Conservation (phyloP, 164 flowering plant genomes). For the Platanus orientalis region DNA sequence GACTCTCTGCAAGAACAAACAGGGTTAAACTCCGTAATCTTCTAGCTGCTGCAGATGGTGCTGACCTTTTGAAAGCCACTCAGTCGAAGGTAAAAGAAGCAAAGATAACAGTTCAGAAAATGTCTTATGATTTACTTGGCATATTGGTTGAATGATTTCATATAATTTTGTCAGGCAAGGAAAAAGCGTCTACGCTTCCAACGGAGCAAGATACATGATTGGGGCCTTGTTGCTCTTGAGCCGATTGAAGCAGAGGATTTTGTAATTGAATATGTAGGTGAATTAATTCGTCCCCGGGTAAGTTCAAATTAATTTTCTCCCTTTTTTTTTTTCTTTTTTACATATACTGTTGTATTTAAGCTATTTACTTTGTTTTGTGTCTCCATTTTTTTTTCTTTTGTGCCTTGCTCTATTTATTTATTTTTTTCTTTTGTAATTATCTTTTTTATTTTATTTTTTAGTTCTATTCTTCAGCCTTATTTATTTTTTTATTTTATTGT, state of each 20-base stretch:
- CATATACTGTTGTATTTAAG: too few relatives aligned
- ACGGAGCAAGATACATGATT: conserved; percentile 95
- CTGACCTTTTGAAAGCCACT: conserved; percentile 82
- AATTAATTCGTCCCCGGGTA: conserved; percentile 87
- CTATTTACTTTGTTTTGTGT: background rate
- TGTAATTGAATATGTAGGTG: conserved; percentile 98
- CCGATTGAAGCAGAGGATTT: conserved; percentile 98
- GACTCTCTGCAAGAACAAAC: conserved; percentile 93
- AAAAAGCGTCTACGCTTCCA: conserved; percentile 92
- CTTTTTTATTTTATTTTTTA: background rate
- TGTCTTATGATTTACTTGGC: background rate
- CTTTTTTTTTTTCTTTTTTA: too few relatives aligned
- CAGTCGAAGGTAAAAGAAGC: conserved; percentile 69
- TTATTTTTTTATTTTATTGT: background rate
- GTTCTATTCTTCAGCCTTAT: background rate
- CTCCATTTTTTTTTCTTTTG: too few relatives aligned
- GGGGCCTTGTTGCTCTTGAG: conserved; percentile 96
- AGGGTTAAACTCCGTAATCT: conserved; percentile 89
- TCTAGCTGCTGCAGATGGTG: conserved; percentile 96
- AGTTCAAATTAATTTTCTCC: conserved; percentile 3
- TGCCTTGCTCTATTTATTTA: too few relatives aligned
- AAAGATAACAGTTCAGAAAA: background rate
- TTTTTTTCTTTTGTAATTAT: too few relatives aligned
- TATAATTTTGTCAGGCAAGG: conserved; percentile 62
- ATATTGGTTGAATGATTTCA: conserved; percentile 4